A percentile compares a stretch with the other conserved stretches of the same genome.
Conservation (phyloP, 2,329 filamentous ascomycete species). For the Tetracladium maxilliforme region DNA sequence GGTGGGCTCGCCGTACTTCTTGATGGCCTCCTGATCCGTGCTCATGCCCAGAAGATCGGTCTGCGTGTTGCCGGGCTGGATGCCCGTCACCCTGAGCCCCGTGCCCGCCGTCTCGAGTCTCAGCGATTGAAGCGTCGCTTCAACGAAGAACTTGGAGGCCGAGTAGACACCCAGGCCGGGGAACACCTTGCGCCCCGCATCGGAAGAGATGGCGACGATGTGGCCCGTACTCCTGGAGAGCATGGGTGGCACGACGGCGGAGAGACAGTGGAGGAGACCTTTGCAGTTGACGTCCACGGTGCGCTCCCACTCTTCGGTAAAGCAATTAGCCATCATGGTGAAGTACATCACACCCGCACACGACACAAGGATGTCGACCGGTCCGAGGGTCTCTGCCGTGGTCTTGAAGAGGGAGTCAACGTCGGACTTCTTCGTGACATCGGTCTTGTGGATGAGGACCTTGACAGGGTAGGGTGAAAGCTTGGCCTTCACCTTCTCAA, state of each 20-base stretch:
- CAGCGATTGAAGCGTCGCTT: slow-evolving; percentile 62
- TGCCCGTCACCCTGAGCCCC: slow-evolving; percentile 56
- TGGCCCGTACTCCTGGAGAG: slow-evolving; percentile 54
- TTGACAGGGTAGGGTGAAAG: slow-evolving; percentile 44
- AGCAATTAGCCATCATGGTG: slow-evolving; percentile 69
- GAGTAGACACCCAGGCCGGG: slow-evolving; percentile 72
- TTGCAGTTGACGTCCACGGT: slow-evolving; percentile 83
- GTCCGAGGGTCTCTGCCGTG: slow-evolving; percentile 47
- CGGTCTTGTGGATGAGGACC: slow-evolving; percentile 54
- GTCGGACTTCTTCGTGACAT: slow-evolving; percentile 52
- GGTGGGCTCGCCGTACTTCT: slow-evolving; percentile 63
- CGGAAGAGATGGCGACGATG: slow-evolving; percentile 69
- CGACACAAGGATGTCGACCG: slow-evolving; percentile 64
- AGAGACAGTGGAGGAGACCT: slow-evolving; percentile 59
- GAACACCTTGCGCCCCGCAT: slow-evolving; percentile 71
- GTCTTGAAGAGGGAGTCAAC: slow-evolving; percentile 50
- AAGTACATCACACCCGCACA: slow-evolving; percentile 83
- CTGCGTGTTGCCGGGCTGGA: slow-evolving; percentile 65
- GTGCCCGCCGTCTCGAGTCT: slow-evolving; percentile 63
- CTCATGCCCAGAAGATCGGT: slow-evolving; percentile 64
- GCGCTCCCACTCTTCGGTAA: slow-evolving; percentile 63
- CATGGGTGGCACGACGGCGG: slow-evolving; percentile 57
- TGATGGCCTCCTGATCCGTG: slow-evolving; percentile 60
- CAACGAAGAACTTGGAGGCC: slow-evolving; percentile 74
- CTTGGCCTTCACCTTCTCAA: slow-evolving; percentile 51